phyloP scores from a whole-genome alignment of 177 flowering plant genomes.

The Vitis hybrid region DNA sequence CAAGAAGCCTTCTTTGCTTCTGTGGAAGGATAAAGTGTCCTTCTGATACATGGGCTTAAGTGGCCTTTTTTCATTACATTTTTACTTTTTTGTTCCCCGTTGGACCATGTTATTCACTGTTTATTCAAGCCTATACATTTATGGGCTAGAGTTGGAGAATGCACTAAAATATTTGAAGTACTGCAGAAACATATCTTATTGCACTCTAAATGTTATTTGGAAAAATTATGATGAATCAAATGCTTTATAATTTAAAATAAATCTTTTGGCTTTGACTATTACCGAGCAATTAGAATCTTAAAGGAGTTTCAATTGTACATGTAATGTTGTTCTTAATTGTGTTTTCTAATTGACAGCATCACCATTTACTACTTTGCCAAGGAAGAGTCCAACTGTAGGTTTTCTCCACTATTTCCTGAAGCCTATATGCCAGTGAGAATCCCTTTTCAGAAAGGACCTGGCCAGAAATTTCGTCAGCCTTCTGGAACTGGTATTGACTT shows the following conservation, averaged over 20 bases:
- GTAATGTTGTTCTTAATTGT: background rate
- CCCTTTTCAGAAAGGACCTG: conserved; percentile 68
- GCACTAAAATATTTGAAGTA: background rate
- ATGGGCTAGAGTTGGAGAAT: no score
- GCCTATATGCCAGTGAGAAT: conserved; percentile 50
- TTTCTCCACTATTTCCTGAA: conserved; percentile 65
- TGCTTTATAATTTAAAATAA: no score
- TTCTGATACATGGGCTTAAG: no score
- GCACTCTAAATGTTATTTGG: no score
- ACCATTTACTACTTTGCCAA: conserved; percentile 82
- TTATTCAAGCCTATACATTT: background rate
- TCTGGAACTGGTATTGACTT: conserved; percentile 88
- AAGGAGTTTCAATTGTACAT: background rate
- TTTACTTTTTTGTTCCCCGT: background rate
- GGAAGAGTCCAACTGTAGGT: conserved; percentile 63
- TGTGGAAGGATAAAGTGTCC: no score
- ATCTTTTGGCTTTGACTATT: no score
- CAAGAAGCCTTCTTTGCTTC: no score
- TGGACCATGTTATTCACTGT: background rate
- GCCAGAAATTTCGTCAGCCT: conserved; percentile 80
- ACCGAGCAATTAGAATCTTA: background rate
- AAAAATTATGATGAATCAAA: no score
- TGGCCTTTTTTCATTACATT: background rate
- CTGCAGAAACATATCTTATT: no score
- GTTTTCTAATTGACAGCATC: conserved; percentile 52